Base-by-base conservation (phyloP, 2,329 filamentous ascomycete species). In the Monosporascus sp. region DNA sequence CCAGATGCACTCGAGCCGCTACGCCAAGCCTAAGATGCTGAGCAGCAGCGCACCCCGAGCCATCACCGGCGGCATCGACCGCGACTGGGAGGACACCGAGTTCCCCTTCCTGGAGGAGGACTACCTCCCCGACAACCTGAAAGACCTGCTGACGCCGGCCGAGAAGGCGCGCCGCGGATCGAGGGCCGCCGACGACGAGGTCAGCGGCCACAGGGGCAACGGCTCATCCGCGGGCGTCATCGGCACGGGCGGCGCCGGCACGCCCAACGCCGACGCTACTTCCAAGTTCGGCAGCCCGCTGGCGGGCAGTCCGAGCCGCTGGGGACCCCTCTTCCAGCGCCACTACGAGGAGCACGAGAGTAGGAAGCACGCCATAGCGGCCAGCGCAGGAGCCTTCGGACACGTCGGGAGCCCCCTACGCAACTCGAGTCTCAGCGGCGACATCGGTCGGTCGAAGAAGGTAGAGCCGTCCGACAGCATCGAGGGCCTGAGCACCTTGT, bases 71-170 rank as follows among this genome's bases (percentile, higher is more conserved):
- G 83, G 62, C 71, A 85, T 82, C 25, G 82, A 86, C 59, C 77
- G 77, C 52, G 83, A 86, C 61, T 86, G 83, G 83, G 81, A 83
- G 83, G 81, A 85, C 48, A 69, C 77, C 52, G 78, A 81, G 52
- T 94, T 95, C 64, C 82, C 87, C 31, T 93, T 94, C 61, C 65
- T 76, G 62, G 90, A 96, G 68, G 92, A 96, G 65, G 91, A 96
- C 64, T 89, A 94, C 63, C 78, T 97, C 9, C 94, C 93, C 0
- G 88, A 82, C 56, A 80, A 83, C 54, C 72, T 87, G 37, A 82
- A 85, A 61, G 84, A 87, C 55, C 74, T 88, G 15, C 70, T 88
- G 60, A 88, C 85, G 3, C 83, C 84, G 1, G 81, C 82, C 15
- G 85, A 88, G 64, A 86, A 87, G 67, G 85, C 83, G 11, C 76